Evolutionary conservation across 148 eudicot species (phyloP).

Genomic region (Gaultheria prostrata): DNA sequence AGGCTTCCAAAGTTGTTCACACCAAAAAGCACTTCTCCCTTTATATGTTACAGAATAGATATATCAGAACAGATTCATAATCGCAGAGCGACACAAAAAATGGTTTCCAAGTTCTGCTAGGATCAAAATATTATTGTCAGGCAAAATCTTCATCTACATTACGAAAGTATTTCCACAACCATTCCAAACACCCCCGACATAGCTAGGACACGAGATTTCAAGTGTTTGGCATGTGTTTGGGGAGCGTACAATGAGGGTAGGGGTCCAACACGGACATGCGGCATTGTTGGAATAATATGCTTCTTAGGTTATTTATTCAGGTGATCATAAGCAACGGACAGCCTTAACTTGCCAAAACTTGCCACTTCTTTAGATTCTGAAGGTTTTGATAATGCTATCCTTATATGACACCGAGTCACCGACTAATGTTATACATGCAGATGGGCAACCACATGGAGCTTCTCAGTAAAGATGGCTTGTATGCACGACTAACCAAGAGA

Average conservation of each 20-base stretch:
- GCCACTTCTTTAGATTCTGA: too few species aligned
- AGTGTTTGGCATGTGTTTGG: neutral
- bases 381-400: neutral
- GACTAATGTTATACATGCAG: constrained; percentile 32
- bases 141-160: neutral
- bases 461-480: constrained; percentile 69
- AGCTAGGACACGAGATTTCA: neutral
- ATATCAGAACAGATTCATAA: neutral
- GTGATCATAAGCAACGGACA: neutral
- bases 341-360: neutral
- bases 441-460: constrained; percentile 86
- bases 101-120: neutral
- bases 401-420: neutral
- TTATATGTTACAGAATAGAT: too few species aligned
- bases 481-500: constrained; percentile 74
- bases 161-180: neutral
- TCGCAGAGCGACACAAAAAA: neutral
- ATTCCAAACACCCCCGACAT: neutral
- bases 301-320: neutral
- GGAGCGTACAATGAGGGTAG: neutral
- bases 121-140: neutral
- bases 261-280: neutral
- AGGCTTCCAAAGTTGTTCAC: too few species aligned
- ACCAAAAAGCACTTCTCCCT: too few species aligned
- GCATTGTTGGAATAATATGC: neutral